These are phyloP conservation scores for Pascua sp. DNA, from an alignment of 1,284 basidiomycete genomes.

Conservation along the genomic window DNA sequence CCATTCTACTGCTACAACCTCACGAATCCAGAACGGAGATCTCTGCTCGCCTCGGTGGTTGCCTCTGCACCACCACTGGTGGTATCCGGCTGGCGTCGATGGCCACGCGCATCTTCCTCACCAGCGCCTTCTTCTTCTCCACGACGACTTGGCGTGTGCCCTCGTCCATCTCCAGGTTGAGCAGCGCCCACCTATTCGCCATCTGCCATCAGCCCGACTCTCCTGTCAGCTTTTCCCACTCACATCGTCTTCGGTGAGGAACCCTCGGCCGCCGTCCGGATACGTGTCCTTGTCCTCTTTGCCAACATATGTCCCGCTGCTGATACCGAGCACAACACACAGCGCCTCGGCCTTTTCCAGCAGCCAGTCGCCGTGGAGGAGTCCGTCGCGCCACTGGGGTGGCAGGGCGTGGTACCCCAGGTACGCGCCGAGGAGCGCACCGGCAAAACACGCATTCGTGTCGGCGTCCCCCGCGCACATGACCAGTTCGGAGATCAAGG, in stretches of 20 bases:
- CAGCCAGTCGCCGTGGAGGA: slow-evolving; percentile 10
- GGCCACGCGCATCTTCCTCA: no score
- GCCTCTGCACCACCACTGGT: no score
- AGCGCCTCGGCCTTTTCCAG: slow-evolving; percentile 5
- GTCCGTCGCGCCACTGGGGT: slow-evolving; percentile 7
- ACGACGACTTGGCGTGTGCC: no score
- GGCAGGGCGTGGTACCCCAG: slow-evolving; percentile 9
- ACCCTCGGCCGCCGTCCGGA: slow-evolving; percentile 9
- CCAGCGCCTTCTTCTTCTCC: no score
- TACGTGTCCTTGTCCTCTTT: slow-evolving; percentile 5
- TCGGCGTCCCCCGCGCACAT: slow-evolving; percentile 14
- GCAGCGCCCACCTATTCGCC: not conserved
- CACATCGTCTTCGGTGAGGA: slow-evolving; percentile 3
- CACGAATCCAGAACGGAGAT: no score
- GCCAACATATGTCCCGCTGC: slow-evolving; percentile 4
- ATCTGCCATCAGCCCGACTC: slow-evolving; percentile 1
- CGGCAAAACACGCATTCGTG: slow-evolving; percentile 17
- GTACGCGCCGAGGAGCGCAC: slow-evolving; percentile 18
- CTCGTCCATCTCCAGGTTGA: no score
- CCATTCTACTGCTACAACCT: no score
- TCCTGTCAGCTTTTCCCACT: not conserved
- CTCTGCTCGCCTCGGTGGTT: no score
- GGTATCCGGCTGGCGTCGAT: no score
- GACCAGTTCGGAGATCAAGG: slow-evolving; percentile 11
- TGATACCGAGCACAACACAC: slow-evolving; percentile 2